phyloP scores from a whole-genome alignment of 805 yeast genomes.

The Brettanomyces custersianus region DNA sequence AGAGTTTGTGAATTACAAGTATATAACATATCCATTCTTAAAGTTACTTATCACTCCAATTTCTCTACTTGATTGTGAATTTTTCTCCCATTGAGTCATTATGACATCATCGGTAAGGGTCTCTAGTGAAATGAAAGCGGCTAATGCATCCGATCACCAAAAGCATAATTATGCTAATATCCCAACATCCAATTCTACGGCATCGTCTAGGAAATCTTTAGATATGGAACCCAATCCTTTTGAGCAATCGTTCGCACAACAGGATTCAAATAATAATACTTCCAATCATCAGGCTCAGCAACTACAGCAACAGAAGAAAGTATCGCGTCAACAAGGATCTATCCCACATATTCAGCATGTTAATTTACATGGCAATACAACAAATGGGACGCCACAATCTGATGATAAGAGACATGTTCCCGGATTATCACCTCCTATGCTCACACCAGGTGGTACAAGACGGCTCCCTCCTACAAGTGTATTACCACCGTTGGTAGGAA shows the following conservation, averaged over 20 bases:
- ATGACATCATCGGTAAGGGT: constrained; percentile 6
- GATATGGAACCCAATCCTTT: constrained; percentile 86
- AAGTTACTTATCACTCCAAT: too few species aligned
- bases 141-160: background rate
- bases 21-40: too few species aligned
- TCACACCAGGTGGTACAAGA: constrained; percentile 47
- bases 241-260: constrained; percentile 72
- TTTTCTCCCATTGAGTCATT: constrained; percentile 3
- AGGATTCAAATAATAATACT: background rate
- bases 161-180: background rate
- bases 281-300: constrained; percentile 3
- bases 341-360: constrained; percentile 14
- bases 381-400: background rate
- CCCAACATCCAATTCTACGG: constrained; percentile 2
- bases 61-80: too few species aligned
- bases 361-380: background rate
- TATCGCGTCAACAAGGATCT: constrained; percentile 22
- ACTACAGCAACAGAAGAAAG: constrained; percentile 1
- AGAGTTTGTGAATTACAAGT: too few species aligned
- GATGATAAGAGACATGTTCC: constrained; percentile 12
- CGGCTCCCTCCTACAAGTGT: constrained; percentile 22
- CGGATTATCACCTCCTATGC: constrained; percentile 33
- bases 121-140: background rate
- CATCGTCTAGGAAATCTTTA: constrained; percentile 13
- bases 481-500: constrained; percentile 38